Conservation (phyloP, 2,329 filamentous ascomycete genomes). For the Phyllachora maydis region DNA sequence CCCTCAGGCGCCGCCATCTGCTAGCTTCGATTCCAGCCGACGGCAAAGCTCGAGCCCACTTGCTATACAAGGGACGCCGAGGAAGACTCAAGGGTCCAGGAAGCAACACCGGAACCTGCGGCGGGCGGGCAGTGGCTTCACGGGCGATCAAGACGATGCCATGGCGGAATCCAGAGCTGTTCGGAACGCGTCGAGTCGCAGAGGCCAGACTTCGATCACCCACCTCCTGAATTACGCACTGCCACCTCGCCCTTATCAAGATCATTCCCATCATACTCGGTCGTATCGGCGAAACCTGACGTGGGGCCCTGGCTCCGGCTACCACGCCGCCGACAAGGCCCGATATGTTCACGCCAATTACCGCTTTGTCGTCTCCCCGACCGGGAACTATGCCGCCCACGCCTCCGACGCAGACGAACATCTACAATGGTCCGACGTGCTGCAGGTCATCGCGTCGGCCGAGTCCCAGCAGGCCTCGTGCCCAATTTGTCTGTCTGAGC, state of each 20-base stretch:
- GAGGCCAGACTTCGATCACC: slow-evolving; percentile 91
- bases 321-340: slow-evolving; percentile 81
- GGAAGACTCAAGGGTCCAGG: slow-evolving; percentile 56
- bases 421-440: slow-evolving; percentile 73
- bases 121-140: slow-evolving; percentile 47
- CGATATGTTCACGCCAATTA: slow-evolving; percentile 90
- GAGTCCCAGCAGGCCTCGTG: slow-evolving; percentile 78
- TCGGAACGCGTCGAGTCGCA: slow-evolving; percentile 42
- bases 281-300: slow-evolving; percentile 51
- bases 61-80: slow-evolving; percentile 23
- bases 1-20: slow-evolving; percentile 18
- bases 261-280: slow-evolving; percentile 28
- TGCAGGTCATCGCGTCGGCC: slow-evolving; percentile 79
- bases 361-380: slow-evolving; percentile 80
- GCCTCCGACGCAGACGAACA: slow-evolving; percentile 73
- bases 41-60: slow-evolving; percentile 18
- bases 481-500: slow-evolving; percentile 84
- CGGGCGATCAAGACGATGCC: slow-evolving; percentile 66
- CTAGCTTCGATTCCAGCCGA: slow-evolving; percentile 28
- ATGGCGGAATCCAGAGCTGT: slow-evolving; percentile 56
- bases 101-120: slow-evolving; percentile 73
- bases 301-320: slow-evolving; percentile 73
- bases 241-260: slow-evolving; percentile 49
- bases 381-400: slow-evolving; percentile 59
- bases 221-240: slow-evolving; percentile 85